Evolutionary conservation across 345 rosid genomes (phyloP).

Genomic region (Salix suchowensis): DNA sequence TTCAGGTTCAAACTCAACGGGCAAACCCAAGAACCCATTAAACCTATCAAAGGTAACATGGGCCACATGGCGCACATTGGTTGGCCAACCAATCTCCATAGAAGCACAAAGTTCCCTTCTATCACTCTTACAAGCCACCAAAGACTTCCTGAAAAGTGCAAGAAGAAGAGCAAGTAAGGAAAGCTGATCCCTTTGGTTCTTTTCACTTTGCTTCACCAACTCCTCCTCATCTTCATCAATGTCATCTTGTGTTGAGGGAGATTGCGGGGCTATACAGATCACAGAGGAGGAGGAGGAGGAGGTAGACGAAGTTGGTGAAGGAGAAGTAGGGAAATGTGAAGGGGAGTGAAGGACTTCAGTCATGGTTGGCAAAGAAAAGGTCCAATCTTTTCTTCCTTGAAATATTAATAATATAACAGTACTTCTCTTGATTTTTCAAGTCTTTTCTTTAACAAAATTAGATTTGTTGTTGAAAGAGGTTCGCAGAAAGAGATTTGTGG

Average conservation of each 20-base stretch:
- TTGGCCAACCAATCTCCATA: slow-evolving; percentile 33
- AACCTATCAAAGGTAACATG: slow-evolving; percentile 36
- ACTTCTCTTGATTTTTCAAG: neutral
- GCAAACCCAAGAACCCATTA: slow-evolving; percentile 34
- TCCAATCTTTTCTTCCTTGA: neutral
- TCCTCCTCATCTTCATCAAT: slow-evolving; percentile 16
- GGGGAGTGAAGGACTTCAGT: slow-evolving; percentile 60
- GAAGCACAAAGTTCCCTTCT: slow-evolving; percentile 23
- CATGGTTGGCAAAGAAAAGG: slow-evolving; percentile 48
- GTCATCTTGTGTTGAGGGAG: slow-evolving; percentile 17
- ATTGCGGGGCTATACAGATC: slow-evolving; percentile 19
- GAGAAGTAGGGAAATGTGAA: slow-evolving; percentile 56
- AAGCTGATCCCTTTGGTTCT: slow-evolving; percentile 20
- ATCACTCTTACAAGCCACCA: slow-evolving; percentile 23
- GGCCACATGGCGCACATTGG: slow-evolving; percentile 33
- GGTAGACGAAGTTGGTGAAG: neutral
- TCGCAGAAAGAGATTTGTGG: slow-evolving; percentile 9
- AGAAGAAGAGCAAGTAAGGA: slow-evolving; percentile 28
- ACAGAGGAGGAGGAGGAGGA: slow-evolving; percentile 29
- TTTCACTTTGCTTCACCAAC: slow-evolving; percentile 7
- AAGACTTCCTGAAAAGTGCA: slow-evolving; percentile 24
- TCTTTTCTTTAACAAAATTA: slow-evolving; percentile 1
- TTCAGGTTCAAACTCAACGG: slow-evolving; percentile 36
- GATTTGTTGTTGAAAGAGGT: slow-evolving; percentile 4
- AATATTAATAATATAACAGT: neutral